Base-by-base conservation (phyloP, 2,329 filamentous ascomycete genomes). In the Hypoxylon rubiginosum region DNA sequence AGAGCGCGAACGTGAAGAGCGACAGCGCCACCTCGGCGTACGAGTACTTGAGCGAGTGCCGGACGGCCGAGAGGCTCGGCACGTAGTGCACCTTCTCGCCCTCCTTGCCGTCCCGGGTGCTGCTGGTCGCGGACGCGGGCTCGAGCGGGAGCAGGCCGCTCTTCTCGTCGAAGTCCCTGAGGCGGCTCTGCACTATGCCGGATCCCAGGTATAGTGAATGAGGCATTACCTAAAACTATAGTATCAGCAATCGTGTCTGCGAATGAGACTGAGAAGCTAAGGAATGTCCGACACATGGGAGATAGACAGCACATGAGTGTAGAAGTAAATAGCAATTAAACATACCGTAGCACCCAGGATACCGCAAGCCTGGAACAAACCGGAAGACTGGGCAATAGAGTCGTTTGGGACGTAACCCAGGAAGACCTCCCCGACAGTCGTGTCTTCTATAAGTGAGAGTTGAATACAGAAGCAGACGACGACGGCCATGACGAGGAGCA, bases 1-100 rank as follows among this genome's bases (percentile, higher is more conserved):
- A 96, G 3, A 96, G 85, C 0, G 92, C 92, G 76, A 95, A 94
- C 0, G 91, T 93, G 76, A 94, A 93, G 36, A 96, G 88, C 0
- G 90, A 91, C 13, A 93, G 75, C 6, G 87, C 82, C 9, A 94
- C 81, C 75, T 96, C 92, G 19, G 86, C 80, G 61, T 92, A 89
- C 3, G 91, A 92, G 76, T 92, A 92, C 65, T 89, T 91, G 73
- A 94, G 85, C 66, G 90, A 94, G 72, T 89, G 86, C 15, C 85
- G 85, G 68, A 96, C 93, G n/a, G 92, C 92, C 5, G 84, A 79
- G 1, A 92, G 82, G 0, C 91, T 92, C 0, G 92, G 92, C 5
- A 88, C 81, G 77, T 95, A 96, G 63, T 87, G 85, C 2, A 82
- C 80, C 32, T 86, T 81, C 43, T 80, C 81, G 43, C 71, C 75